Base-by-base conservation (phyloP, 352 stramenopile species). In the Blastocystis sp. region DNA sequence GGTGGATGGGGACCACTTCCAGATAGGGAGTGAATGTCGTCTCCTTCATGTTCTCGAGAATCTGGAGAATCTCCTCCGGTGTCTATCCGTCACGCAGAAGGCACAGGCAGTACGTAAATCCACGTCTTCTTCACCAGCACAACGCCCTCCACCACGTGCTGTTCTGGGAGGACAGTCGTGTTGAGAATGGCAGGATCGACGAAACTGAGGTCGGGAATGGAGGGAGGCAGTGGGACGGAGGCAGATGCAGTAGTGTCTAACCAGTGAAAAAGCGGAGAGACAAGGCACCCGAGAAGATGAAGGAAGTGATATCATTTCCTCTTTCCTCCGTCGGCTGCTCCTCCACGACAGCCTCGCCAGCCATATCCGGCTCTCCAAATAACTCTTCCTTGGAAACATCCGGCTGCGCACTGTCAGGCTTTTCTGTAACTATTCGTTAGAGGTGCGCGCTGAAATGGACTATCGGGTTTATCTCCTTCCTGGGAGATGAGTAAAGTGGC, bases 131-230 rank as follows among this genome's bases (percentile, higher is more conserved):
- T 48, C 17, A 74, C 34, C 64, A 74, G 40, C 28, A 28, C 40
- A 24, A 74, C 64, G 17, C 64, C 64, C 40, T 74, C 24, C 40
- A 74, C 45, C 28, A 52, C 64, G 1, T 74, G 10, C 64, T 74
- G 64, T 74, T 68, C 74, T 4, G 38, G n/a, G 34, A 68, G 28
- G 10, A 69, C 74, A 10, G 19, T 69, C 21, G 74, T 68, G 11
- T 81, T 65, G 7, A 81, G 19, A 64, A 81, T 81, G 7, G 71
- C 71, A 1, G 71, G 71, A 64, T 64, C 71, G 28, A 81, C 52
- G 65, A 81, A 45, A 2, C 24, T 28, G 52, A 57, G 11, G 42
- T 77, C 42, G n/a, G 24, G 19, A 40, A 59, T 10, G 48, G 48
- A 57, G 6, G 48, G 48, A 0, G 14, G 6, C 6, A 14, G 14